These are phyloP conservation scores for Arabidopsis lyrata DNA, from an alignment of 441 rosid species.

Conservation along the genomic window DNA sequence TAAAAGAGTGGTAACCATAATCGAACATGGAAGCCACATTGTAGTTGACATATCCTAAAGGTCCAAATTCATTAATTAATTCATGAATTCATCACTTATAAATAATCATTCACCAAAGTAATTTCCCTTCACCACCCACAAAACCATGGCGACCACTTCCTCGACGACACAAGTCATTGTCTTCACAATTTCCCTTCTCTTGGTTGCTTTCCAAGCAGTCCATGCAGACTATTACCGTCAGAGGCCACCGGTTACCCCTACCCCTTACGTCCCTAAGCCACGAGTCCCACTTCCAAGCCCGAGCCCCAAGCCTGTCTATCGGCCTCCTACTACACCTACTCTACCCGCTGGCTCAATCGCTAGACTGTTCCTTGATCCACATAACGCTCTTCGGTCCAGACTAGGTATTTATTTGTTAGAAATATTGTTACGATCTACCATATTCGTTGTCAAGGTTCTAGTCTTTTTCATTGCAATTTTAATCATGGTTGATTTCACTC, in stretches of 20 bases:
- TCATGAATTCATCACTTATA: conserved; percentile 16
- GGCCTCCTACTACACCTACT: conserved; percentile 32
- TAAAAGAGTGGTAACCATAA: conserved; percentile 67
- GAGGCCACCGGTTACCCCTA: conserved; percentile 38
- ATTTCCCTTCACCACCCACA: conserved; percentile 37
- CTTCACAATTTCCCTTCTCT: conserved; percentile 43
- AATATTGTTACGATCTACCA: neutral
- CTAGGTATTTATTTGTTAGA: conserved; percentile 36
- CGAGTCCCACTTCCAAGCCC: conserved; percentile 24
- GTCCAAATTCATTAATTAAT: conserved; percentile 18
- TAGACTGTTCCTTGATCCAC: conserved; percentile 65
- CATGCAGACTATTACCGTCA: conserved; percentile 44
- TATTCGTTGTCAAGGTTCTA: neutral
- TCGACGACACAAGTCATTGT: conserved; percentile 33
- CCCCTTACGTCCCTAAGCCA: conserved; percentile 35
- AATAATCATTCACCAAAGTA: conserved; percentile 25
- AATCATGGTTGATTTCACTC: no score
- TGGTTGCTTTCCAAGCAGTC: conserved; percentile 42
- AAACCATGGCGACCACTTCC: no score
- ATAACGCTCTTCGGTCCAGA: conserved; percentile 52
- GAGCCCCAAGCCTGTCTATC: conserved; percentile 35
- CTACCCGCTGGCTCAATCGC: conserved; percentile 43
- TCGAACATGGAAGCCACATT: conserved; percentile 93
- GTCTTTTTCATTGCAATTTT: neutral
- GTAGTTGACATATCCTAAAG: conserved; percentile 45